phyloP scores from a whole-genome alignment of 1,284 basidiomycete genomes.

The Moesziomyces aphidis region DNA sequence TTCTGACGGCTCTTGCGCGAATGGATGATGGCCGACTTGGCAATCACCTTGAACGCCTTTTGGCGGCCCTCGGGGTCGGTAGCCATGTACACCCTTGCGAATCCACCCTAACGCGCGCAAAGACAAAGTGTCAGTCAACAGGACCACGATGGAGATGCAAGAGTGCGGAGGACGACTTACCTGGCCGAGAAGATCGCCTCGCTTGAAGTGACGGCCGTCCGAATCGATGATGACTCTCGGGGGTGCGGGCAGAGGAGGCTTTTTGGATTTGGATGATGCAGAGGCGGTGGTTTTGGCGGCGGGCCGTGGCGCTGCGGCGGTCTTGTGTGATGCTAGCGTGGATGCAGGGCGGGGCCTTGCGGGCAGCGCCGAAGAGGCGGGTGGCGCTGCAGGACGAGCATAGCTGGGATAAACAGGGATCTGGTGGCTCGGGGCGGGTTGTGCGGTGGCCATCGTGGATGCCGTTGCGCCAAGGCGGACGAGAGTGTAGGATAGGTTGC shows the following conservation, averaged over 20 bases:
- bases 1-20: constrained; percentile 69
- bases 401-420: constrained; percentile 34
- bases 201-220: constrained; percentile 49
- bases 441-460: constrained; percentile 39
- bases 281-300: constrained; percentile 3
- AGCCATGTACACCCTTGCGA: constrained; percentile 66
- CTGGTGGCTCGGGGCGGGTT: constrained; percentile 25
- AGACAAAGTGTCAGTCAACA: background rate
- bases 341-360: constrained; percentile 30
- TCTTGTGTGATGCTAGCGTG: constrained; percentile 15
- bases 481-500: background rate
- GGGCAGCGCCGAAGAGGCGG: constrained; percentile 22
- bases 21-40: constrained; percentile 67
- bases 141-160: background rate
- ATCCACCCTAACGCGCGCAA: constrained; percentile 64
- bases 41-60: constrained; percentile 70
- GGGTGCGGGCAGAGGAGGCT: constrained; percentile 59
- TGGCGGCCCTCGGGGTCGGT: constrained; percentile 59
- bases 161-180: constrained; percentile 19
- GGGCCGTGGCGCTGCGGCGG: constrained; percentile 5
- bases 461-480: constrained; percentile 10
- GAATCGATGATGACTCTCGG: constrained; percentile 62
- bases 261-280: constrained; percentile 47
- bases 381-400: constrained; percentile 20
- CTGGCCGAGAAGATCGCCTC: constrained; percentile 59